Percentiles rank a stretch among this genome's conserved stretches.
Conservation (phyloP, 441 rosid genomes). For the Corymbia calophylla region DNA sequence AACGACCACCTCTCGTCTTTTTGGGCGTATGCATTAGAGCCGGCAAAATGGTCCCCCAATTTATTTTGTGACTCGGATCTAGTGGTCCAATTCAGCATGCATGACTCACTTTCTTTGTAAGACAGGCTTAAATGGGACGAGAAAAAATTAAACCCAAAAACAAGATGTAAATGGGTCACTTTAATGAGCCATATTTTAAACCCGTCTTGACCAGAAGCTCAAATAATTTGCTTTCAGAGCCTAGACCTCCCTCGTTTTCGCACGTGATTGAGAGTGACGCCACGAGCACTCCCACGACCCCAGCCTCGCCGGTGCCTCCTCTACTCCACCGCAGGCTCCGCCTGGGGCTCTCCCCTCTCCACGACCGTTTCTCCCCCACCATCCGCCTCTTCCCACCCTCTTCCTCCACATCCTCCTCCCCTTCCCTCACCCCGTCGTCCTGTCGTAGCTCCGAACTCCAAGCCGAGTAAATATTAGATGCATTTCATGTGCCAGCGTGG, state of each 20-base stretch:
- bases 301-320: constrained; percentile 56
- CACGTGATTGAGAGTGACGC: constrained; percentile 27
- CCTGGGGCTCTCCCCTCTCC: constrained; percentile 20
- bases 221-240: no score
- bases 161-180: not conserved
- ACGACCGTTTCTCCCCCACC: constrained; percentile 10
- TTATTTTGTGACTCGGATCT: not conserved
- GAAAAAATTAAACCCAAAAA: not conserved
- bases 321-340: constrained; percentile 46
- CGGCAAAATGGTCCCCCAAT: not conserved
- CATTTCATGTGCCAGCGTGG: no score
- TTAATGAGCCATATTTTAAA: no score
- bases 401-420: no score
- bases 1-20: not conserved
- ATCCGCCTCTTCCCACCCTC: constrained; percentile 68
- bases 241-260: no score
- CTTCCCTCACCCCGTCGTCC: constrained; percentile 15
- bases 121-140: not conserved
- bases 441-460: constrained; percentile 32
- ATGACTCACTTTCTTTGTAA: not conserved
- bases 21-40: not conserved
- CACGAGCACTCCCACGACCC: constrained; percentile 76
- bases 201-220: no score
- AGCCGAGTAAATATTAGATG: no score
- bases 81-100: not conserved